A percentile compares a stretch with the other conserved stretches of the same genome.
These are phyloP conservation scores for Phytophthora palmivora DNA, from an alignment of 352 stramenopile genomes.

Conservation along the genomic window DNA sequence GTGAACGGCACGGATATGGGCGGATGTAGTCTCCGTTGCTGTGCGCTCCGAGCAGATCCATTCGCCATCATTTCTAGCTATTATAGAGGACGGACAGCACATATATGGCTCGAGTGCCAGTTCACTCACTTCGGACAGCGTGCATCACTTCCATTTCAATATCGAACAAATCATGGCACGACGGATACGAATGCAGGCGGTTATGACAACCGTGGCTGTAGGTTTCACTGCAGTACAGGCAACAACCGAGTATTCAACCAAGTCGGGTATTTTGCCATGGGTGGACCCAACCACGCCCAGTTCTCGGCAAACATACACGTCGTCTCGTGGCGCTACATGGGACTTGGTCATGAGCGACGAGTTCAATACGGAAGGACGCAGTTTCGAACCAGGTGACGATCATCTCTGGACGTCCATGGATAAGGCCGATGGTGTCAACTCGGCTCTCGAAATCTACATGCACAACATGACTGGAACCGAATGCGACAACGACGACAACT, in stretches of 20 bases:
- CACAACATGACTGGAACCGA: constrained; percentile 76
- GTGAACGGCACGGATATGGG: constrained; percentile 25
- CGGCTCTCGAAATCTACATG: constrained; percentile 70
- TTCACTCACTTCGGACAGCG: constrained; percentile 29
- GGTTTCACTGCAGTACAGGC: neutral
- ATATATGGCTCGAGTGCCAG: constrained; percentile 7
- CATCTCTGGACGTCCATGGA: constrained; percentile 93
- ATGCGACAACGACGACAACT: constrained; percentile 55
- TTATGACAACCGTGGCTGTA: neutral
- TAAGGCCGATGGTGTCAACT: constrained; percentile 78
- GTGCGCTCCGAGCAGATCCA: constrained; percentile 15
- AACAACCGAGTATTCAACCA: constrained; percentile 46
- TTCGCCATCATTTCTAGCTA: neutral
- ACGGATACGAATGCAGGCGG: constrained; percentile 7
- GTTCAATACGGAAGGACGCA: constrained; percentile 72
- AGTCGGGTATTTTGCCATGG: constrained; percentile 66
- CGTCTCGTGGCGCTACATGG: constrained; percentile 63
- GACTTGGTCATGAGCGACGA: constrained; percentile 83
- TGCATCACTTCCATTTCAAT: constrained; percentile 22
- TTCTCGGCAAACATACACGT: constrained; percentile 48
- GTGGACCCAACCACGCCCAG: constrained; percentile 65
- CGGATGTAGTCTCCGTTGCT: constrained; percentile 12
- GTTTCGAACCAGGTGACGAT: constrained; percentile 93
- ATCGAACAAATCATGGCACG: constrained; percentile 4
- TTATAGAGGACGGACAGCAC: constrained; percentile 27